A percentile compares a stretch with the other conserved stretches of the same genome.
phyloP scores from a whole-genome alignment of 1,284 basidiomycete species.

The Melampsora allii-populina region DNA sequence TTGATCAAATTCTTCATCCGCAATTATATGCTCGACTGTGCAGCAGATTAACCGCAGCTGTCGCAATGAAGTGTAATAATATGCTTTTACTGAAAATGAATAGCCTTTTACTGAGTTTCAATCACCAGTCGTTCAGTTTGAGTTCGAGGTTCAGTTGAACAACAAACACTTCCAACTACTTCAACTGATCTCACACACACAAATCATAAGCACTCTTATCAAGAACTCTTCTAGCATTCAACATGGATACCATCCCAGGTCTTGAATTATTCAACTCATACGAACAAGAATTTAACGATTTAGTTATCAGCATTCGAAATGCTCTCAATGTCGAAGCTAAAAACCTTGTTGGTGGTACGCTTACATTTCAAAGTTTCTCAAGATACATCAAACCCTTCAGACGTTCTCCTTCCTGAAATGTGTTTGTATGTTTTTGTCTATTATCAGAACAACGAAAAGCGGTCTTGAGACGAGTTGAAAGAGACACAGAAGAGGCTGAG shows the following conservation, averaged over 20 bases:
- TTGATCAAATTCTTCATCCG: no score
- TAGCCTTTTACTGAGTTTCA: no score
- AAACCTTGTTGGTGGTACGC: slow-evolving; percentile 33
- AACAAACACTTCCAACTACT: no score
- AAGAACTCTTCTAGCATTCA: no score
- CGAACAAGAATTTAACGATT: slow-evolving; percentile 42
- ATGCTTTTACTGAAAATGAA: no score
- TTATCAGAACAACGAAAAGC: slow-evolving; percentile 74
- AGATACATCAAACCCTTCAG: not conserved
- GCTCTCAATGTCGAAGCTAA: slow-evolving; percentile 27
- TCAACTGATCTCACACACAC: no score
- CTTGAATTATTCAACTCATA: slow-evolving; percentile 41
- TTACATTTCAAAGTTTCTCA: not conserved
- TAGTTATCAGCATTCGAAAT: slow-evolving; percentile 32
- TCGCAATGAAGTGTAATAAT: no score
- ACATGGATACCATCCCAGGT: slow-evolving; percentile 29
- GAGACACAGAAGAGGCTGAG: slow-evolving; percentile 96
- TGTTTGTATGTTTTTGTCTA: not conserved
- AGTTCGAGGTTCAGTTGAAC: no score
- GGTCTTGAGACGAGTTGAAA: slow-evolving; percentile 76
- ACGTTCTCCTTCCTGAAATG: not conserved
- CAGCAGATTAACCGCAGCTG: no score
- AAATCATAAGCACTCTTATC: no score
- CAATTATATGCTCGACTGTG: no score
- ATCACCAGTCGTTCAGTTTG: no score